A percentile compares a stretch with the other conserved stretches of the same genome.
Conservation (phyloP, 192 early-diverging fungal genomes). For the Anaeromyces robustus region DNA sequence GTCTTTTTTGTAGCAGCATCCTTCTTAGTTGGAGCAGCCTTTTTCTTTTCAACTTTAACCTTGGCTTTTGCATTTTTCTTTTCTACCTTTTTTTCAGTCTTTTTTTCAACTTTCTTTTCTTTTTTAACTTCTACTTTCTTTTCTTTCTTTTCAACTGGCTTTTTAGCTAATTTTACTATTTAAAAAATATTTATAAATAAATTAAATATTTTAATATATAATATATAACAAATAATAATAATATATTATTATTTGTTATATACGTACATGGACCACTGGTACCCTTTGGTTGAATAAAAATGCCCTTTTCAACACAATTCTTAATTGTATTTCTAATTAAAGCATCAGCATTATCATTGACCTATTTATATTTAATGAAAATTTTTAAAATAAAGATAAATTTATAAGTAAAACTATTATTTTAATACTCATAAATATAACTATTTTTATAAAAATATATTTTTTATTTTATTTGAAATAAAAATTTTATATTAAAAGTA, state of each 20-base stretch:
- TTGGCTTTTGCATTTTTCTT: neutral
- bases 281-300: slow-evolving; percentile 51
- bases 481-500: neutral
- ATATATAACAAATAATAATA: no score
- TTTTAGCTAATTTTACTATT: slow-evolving; percentile 47
- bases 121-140: slow-evolving; percentile 21
- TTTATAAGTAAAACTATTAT: no score
- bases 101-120: slow-evolving; percentile 39
- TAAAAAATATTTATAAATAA: slow-evolving; percentile 23
- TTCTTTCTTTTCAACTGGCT: slow-evolving; percentile 27
- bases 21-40: slow-evolving; percentile 18
- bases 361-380: neutral
- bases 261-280: slow-evolving; percentile 1
- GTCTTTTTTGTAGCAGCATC: neutral
- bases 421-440: no score
- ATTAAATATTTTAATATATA: no score
- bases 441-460: no score
- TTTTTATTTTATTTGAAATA: no score
- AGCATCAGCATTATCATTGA: slow-evolving; percentile 26
- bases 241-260: neutral
- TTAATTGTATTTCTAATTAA: slow-evolving; percentile 50
- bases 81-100: slow-evolving; percentile 18
- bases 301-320: slow-evolving; percentile 41
- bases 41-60: slow-evolving; percentile 11
- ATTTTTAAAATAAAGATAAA: no score